These are phyloP conservation scores for Polysphondylium violaceum DNA, from an alignment of 78 protist genomes.

Conservation along the genomic window DNA sequence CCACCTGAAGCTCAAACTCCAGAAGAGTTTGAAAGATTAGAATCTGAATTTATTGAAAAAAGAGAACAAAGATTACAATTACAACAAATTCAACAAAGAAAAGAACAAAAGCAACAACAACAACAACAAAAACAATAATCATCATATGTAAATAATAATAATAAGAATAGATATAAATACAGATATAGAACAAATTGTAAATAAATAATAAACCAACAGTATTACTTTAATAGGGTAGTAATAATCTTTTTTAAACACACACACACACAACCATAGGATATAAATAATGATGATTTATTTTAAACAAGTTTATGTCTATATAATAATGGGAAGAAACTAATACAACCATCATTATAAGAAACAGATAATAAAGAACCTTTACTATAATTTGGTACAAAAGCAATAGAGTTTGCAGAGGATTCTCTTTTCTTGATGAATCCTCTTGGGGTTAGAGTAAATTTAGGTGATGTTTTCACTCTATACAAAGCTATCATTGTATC, in stretches of 20 bases:
- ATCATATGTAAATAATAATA: not conserved
- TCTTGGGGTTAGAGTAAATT: conserved; percentile 34
- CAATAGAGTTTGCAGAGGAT: conserved; percentile 23
- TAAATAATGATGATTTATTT: not conserved
- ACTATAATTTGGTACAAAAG: conserved; percentile 66
- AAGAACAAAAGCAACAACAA: not conserved
- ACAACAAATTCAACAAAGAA: not conserved
- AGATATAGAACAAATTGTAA: not conserved
- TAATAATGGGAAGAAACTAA: conserved; percentile 60
- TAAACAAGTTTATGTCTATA: conserved; percentile 7
- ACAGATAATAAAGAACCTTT: conserved; percentile 63
- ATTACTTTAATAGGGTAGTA: no score
- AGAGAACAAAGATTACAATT: not conserved
- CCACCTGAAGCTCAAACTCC: conserved; percentile 36
- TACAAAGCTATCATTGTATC: conserved; percentile 45
- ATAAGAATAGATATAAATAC: not conserved
- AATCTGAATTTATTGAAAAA: not conserved
- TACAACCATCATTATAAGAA: conserved; percentile 48
- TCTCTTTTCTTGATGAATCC: conserved; percentile 49
- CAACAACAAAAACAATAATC: no score
- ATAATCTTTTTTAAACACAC: no score
- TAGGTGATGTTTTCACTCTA: conserved; percentile 42
- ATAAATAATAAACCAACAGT: no score
- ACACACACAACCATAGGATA: no score
- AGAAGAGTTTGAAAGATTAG: conserved; percentile 7